Evolutionary conservation across 306 rosid species (phyloP), one percentile per base, ranked within the genome.

Genomic region (Psophocarpus tetragonolobus): DNA sequence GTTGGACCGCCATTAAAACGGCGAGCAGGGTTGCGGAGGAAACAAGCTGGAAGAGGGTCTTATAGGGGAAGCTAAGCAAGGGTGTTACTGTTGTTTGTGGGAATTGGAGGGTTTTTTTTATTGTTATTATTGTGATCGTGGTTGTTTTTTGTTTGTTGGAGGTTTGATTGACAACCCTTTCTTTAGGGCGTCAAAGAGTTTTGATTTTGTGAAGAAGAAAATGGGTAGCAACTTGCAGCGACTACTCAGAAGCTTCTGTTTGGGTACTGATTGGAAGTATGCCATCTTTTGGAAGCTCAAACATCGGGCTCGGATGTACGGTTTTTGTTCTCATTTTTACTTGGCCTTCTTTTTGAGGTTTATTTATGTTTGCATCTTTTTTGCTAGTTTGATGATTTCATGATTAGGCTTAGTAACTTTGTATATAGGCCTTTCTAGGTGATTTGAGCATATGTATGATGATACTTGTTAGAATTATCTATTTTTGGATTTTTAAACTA

Each of bases 31-130:
- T 78, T 95, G 67, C 81, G 99, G 88, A 95, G 91, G 82, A 95
- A 95, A 71, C 99, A 95, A 84, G 99, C 99, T 68, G 97, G 99
- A 84, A 87, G 99, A 92, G 99, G 99, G 23, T 95, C 99, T 21
- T 95, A 95, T n/a, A 89, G 99, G 77, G 99, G 96, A 63, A 95
- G 99, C 87, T 95, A 94, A 95, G 51, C 86, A 71, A 33, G 0
- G 38, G 71, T 57, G 44, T n/a, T n/a, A n/a, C n/a, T n/a, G 9
- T 33, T 54, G 4, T n/a, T n/a, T 32, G 71, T 72, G 51, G 75
- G 81, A 72, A 71, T 70, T 30, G 74, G 70, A 69, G 83, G 74
- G 82, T 24, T 77, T 78, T 84, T 69, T 54, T 71, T 71, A 3
- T 75, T 42, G 1, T 79, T 42, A 38, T 67, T 38, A 21, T 60